These are phyloP conservation scores for Volvariella volvacea DNA, from an alignment of 1,284 basidiomycete species.

Conservation along the genomic window DNA sequence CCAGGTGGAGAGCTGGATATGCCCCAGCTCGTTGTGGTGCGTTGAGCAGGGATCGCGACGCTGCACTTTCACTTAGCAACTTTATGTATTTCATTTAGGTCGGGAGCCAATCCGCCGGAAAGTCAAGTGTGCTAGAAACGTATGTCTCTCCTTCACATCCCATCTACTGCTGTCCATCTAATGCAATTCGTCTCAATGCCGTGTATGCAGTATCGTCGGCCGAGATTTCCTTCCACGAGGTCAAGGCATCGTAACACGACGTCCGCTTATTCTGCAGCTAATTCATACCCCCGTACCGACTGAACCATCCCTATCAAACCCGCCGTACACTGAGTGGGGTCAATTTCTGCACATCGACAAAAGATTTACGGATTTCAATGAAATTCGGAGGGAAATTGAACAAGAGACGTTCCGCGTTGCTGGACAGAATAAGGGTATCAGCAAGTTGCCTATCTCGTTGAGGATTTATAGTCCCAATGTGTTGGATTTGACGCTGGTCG, in stretches of 20 bases:
- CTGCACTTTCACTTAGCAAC: conserved; percentile 2
- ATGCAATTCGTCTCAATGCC: conserved; percentile 8
- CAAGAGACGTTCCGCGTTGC: conserved; percentile 97
- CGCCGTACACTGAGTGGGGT: conserved; percentile 77
- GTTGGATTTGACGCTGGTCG: conserved; percentile 91
- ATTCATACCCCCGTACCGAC: conserved; percentile 75
- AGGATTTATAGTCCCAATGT: conserved; percentile 96
- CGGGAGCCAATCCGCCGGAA: conserved; percentile 80
- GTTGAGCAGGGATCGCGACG: conserved; percentile 18
- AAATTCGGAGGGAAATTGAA: conserved; percentile 95
- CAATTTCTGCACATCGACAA: conserved; percentile 98
- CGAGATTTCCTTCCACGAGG: conserved; percentile 94
- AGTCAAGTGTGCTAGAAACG: conserved; percentile 85
- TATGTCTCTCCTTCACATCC: conserved; percentile 29
- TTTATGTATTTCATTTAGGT: conserved; percentile 41
- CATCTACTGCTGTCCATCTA: background rate
- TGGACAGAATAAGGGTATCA: conserved; percentile 98
- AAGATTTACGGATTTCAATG: conserved; percentile 91
- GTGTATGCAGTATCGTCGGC: conserved; percentile 73
- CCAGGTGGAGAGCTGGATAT: conserved; percentile 83
- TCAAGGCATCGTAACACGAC: conserved; percentile 90
- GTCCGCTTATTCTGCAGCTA: conserved; percentile 93
- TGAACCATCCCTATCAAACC: conserved; percentile 35
- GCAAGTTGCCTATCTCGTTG: conserved; percentile 90
- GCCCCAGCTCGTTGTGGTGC: conserved; percentile 78